Evolutionary conservation across 2,329 filamentous ascomycete genomes (phyloP).

Genomic region (Talaromyces sp.): DNA sequence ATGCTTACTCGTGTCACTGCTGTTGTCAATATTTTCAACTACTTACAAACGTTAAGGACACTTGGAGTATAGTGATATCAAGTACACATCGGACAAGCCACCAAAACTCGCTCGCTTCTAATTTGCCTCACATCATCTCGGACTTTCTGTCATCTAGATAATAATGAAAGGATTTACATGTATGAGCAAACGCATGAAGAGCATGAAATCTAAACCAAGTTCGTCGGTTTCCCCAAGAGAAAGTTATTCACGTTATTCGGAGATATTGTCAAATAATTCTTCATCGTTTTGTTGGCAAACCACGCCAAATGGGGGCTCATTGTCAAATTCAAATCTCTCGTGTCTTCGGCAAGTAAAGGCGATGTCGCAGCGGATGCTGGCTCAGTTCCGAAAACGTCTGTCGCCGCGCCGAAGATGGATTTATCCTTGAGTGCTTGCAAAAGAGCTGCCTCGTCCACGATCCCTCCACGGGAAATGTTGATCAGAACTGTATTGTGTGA

Average conservation of each 20-base stretch:
- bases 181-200: neutral
- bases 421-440: slow-evolving; percentile 40
- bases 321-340: slow-evolving; percentile 44
- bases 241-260: slow-evolving; percentile 6
- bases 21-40: neutral
- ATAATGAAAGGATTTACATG: neutral
- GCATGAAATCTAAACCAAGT: slow-evolving; percentile 2
- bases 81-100: no score
- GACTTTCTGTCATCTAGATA: neutral
- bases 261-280: slow-evolving; percentile 24
- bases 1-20: neutral
- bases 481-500: slow-evolving; percentile 40
- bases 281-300: slow-evolving; percentile 44
- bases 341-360: slow-evolving; percentile 40
- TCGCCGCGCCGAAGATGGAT: slow-evolving; percentile 45
- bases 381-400: slow-evolving; percentile 47
- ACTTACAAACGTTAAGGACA: neutral
- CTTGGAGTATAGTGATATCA: no score
- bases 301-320: slow-evolving; percentile 51
- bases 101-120: neutral
- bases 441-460: slow-evolving; percentile 47
- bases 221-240: slow-evolving; percentile 5
- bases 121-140: neutral
- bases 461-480: slow-evolving; percentile 47
- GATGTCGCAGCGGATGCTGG: slow-evolving; percentile 41